Percentiles rank a stretch among this genome's conserved stretches.
These are phyloP conservation scores for Opeltia flavorubescens DNA, from an alignment of 495 filamentous ascomycete species.

Conservation along the genomic window DNA sequence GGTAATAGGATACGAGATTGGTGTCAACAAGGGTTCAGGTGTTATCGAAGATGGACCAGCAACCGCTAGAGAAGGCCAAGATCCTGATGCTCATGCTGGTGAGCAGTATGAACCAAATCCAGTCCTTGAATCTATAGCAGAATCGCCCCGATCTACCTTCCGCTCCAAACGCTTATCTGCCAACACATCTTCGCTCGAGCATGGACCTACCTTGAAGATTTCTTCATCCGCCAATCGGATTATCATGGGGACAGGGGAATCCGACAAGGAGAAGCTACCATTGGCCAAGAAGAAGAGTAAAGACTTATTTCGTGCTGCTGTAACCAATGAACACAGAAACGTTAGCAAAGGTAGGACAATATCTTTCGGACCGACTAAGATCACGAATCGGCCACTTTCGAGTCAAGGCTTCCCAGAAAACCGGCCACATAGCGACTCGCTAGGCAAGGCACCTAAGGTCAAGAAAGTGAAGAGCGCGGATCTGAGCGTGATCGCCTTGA, in stretches of 20 bases:
- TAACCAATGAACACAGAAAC: neutral
- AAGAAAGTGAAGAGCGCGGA: conserved; percentile 12
- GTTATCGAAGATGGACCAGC: no score
- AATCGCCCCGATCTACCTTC: conserved; percentile 15
- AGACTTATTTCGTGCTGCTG: neutral
- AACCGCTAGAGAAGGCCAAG: neutral
- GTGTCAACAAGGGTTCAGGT: neutral
- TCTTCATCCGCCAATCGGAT: conserved; percentile 22
- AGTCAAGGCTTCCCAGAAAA: conserved; percentile 7
- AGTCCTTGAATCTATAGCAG: conserved; percentile 14
- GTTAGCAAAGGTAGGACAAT: neutral
- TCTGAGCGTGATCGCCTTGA: neutral
- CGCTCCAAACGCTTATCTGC: conserved; percentile 14
- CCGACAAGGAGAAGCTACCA: conserved; percentile 7
- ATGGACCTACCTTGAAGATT: conserved; percentile 22
- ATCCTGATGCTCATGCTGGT: neutral
- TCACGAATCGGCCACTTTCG: conserved; percentile 8
- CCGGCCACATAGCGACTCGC: neutral
- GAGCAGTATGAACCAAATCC: neutral
- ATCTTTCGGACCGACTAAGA: neutral
- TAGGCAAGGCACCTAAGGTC: conserved; percentile 4
- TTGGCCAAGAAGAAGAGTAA: conserved; percentile 5
- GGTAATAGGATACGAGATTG: no score
- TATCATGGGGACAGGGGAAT: conserved; percentile 20
- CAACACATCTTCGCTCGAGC: conserved; percentile 3